Percentiles rank a stretch among this genome's conserved stretches.
phyloP scores from a whole-genome alignment of 768 basidiomycete genomes.

The Tephrocybe rancida region DNA sequence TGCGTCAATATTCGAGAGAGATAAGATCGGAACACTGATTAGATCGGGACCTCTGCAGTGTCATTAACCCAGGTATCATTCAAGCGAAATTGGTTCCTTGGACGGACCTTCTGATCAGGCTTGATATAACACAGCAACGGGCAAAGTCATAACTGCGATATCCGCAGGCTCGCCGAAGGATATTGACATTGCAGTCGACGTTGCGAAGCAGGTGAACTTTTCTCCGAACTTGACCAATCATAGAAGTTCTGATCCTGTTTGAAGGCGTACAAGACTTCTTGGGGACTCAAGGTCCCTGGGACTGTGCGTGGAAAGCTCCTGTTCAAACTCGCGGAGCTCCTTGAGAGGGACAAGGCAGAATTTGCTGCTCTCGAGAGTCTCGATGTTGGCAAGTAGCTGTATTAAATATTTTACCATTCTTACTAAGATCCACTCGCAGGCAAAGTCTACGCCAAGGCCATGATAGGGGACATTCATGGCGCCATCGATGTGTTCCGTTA shows the following conservation, averaged over 20 bases:
- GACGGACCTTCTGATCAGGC: neutral
- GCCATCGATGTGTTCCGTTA: conserved; percentile 60
- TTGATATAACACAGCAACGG: conserved; percentile 51
- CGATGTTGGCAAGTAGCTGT: conserved; percentile 20
- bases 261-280: conserved; percentile 51
- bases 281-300: conserved; percentile 67
- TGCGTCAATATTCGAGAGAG: conserved; percentile 29
- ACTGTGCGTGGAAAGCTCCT: conserved; percentile 26
- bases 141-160: conserved; percentile 54
- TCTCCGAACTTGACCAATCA: too few species aligned
- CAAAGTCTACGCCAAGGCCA: conserved; percentile 55
- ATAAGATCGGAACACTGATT: neutral
- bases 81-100: neutral
- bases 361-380: conserved; percentile 30
- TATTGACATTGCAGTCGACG: conserved; percentile 64
- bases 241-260: neutral
- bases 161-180: conserved; percentile 60
- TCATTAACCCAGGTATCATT: conserved; percentile 25
- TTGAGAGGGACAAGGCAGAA: conserved; percentile 29
- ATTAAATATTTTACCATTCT: neutral
- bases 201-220: conserved; percentile 47
- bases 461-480: conserved; percentile 46
- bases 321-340: conserved; percentile 32
- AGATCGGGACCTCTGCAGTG: conserved; percentile 11
- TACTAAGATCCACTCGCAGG: conserved; percentile 32